Base-by-base conservation (phyloP, 148 eudicot genomes). In the Simmondsia chinensis region DNA sequence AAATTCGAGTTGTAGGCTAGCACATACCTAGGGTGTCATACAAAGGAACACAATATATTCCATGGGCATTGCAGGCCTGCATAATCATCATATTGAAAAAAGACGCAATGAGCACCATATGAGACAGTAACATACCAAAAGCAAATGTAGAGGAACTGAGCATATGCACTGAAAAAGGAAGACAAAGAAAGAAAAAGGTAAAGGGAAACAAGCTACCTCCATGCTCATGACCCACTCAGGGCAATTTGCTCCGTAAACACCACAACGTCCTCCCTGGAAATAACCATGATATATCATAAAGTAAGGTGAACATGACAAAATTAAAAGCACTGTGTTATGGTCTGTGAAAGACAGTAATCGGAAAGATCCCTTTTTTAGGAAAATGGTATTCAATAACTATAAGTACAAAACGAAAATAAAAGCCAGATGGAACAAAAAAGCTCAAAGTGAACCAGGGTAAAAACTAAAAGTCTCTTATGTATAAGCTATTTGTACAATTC, bases 51-150 rank as follows among this genome's bases (percentile, higher is more conserved):
- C 99, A 91, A 49, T 64, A 68, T 29, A 86, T 66, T 12, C 99
- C 99, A 70, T 85, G 95, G 52, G 99, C 99, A 70, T 91, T 91
- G 68, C 99, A 91, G 3, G 99, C 99, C 99, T 91, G 89, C 68
- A 67, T 17, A 68, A 42, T 48, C 54, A 33, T 21, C 9, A 20
- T 32, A 10, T 28, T 24, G 46, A 38, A 45, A 23, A 9, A 9
- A 45, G 21, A 16, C 18, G 12, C 26, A 7, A 1, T 18, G 0
- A 16, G 0, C 6, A 8, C 38, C 22, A n/a, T 17, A 54, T 31
- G 33, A 23, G 43, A 10, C 24, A n/a, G 9, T 39, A 39, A 33
- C 20, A n/a, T 22, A 20, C 13, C 43, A 27, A 6, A 20, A 30
- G 18, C 17, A 57, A 47, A n/a, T 6, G 20, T n/a, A 5, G 37